phyloP scores from a whole-genome alignment of 2,329 filamentous ascomycete species.

The Thelonectria discophora region DNA sequence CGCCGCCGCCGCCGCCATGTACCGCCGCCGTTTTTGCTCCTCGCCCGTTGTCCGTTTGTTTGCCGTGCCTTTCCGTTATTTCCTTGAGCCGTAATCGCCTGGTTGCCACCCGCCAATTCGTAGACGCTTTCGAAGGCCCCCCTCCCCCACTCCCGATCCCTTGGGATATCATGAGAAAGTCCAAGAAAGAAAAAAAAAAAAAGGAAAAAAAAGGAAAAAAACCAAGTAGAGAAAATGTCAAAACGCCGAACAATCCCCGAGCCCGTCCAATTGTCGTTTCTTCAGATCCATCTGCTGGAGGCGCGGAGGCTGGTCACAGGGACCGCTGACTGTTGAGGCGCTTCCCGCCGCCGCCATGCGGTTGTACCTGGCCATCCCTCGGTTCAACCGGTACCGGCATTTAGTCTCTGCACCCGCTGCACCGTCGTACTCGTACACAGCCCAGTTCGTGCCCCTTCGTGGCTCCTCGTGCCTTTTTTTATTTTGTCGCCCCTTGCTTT shows the following conservation, averaged over 20 bases:
- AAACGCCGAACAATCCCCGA: constrained; percentile 40
- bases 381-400: constrained; percentile 10
- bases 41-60: constrained; percentile 29
- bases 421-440: constrained; percentile 23
- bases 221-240: not conserved
- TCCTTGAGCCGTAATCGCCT: constrained; percentile 34
- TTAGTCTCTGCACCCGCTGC: constrained; percentile 7
- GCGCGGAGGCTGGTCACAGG: constrained; percentile 31
- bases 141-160: constrained; percentile 32
- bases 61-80: constrained; percentile 30
- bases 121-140: constrained; percentile 18
- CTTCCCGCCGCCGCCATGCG: constrained; percentile 6
- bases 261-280: constrained; percentile 26
- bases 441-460: constrained; percentile 20
- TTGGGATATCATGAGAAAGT: constrained; percentile 44
- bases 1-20: not conserved
- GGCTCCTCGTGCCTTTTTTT: constrained; percentile 9
- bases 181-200: constrained; percentile 24
- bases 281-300: constrained; percentile 24
- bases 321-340: constrained; percentile 12
- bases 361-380: not conserved
- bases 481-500: constrained; percentile 31
- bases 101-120: constrained; percentile 31
- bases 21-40: constrained; percentile 24
- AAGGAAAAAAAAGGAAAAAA: too few relatives aligned